A percentile compares a stretch with the other conserved stretches of the same genome.
Conservation (phyloP, 768 basidiomycete species). For the Podaxis mareebaensis region DNA sequence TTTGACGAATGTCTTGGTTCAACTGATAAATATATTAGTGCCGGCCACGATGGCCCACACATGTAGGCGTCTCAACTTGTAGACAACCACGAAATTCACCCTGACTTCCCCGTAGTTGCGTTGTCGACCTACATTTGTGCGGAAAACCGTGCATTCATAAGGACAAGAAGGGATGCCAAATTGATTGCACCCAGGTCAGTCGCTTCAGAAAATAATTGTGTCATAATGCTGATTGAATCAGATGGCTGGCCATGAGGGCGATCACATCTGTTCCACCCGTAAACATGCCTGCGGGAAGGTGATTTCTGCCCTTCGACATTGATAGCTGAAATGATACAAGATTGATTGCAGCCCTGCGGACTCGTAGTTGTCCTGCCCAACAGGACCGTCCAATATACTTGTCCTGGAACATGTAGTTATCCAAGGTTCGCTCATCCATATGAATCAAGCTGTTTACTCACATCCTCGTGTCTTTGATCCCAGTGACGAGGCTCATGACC, state of each 20-base stretch:
- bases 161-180: conserved; percentile 51
- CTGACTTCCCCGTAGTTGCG: conserved; percentile 41
- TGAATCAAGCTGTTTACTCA: neutral
- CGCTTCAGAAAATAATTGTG: neutral
- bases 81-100: neutral
- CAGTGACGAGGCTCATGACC: conserved; percentile 45
- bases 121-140: conserved; percentile 51
- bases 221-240: conserved; percentile 23
- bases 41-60: conserved; percentile 57
- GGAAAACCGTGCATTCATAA: conserved; percentile 48
- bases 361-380: conserved; percentile 26
- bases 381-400: conserved; percentile 35
- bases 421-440: conserved; percentile 33
- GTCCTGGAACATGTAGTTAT: conserved; percentile 41
- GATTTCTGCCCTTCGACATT: conserved; percentile 4
- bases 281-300: conserved; percentile 60
- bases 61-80: conserved; percentile 37
- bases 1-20: neutral
- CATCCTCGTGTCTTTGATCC: neutral
- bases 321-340: neutral
- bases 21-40: conserved; percentile 35
- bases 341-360: conserved; percentile 39
- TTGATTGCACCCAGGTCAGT: conserved; percentile 52
- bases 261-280: conserved; percentile 54
- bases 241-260: conserved; percentile 48